These are phyloP conservation scores for Crithidia fasciculata DNA, from an alignment of 208 protist species.

Conservation along the genomic window DNA sequence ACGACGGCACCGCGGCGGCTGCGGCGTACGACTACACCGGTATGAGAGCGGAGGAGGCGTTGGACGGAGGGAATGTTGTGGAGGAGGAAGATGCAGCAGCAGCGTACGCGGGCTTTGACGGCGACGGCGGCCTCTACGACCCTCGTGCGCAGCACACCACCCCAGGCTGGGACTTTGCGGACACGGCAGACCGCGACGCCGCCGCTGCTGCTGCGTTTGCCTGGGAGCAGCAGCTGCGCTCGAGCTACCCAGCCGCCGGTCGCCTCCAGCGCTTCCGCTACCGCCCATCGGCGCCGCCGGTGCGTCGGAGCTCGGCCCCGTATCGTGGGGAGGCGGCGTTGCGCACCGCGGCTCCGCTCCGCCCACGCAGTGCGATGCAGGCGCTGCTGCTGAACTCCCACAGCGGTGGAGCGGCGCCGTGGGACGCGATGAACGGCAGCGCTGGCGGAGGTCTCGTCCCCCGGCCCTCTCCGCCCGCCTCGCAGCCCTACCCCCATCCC, in stretches of 20 bases:
- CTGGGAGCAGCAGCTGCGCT: constrained; percentile 2
- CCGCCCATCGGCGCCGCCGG: not conserved
- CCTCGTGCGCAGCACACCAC: not conserved
- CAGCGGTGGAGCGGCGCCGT: not conserved
- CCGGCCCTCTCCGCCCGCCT: not conserved
- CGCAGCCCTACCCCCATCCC: constrained; percentile 6
- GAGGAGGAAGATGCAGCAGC: not conserved
- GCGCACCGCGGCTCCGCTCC: not conserved
- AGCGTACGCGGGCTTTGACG: not conserved
- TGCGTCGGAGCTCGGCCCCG: constrained; percentile 4
- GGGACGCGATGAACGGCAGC: not conserved
- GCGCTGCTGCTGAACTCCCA: too few species aligned
- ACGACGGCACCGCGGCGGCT: too few species aligned
- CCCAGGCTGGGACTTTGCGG: constrained; percentile 5
- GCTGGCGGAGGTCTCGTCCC: not conserved
- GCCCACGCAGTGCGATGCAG: too few species aligned
- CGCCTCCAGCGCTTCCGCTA: constrained; percentile 2
- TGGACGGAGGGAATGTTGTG: too few species aligned
- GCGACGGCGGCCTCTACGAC: not conserved
- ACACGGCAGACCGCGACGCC: not conserved
- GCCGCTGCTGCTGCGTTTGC: not conserved
- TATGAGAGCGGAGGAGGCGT: too few species aligned
- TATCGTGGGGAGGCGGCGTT: not conserved
- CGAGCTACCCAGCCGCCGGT: not conserved
- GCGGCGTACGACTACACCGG: not conserved